Evolutionary conservation across 768 basidiomycete species (phyloP), one percentile per base, ranked within the genome.

Genomic region (Candolleomyces aberdarensis): DNA sequence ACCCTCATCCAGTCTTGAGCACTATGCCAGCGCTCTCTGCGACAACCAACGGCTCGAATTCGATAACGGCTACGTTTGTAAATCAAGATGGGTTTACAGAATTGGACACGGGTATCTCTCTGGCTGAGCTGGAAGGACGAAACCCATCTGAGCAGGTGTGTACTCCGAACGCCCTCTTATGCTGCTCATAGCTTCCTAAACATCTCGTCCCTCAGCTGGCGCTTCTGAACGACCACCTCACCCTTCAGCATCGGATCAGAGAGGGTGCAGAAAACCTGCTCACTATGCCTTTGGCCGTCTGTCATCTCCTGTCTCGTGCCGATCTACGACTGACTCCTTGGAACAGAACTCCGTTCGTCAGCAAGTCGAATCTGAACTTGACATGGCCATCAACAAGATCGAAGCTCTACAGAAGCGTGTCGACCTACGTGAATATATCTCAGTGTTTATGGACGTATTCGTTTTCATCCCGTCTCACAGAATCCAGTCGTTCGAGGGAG

Each of bases 211-310:
- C 44, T 6, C 56, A 93, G 93, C 74, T 94, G 52, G 87, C 87
- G 49, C 74, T 79, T 5, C 78, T 97, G 19, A 83, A 84, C 54
- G 81, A 80, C 57, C 85, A 87, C 67, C 78, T 96, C 19, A 83
- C 85, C 57, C 80, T 91, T 62, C 89, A 95, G 75, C 85, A 85
- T 63, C 81, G 89, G 58, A 93, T 97, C 63, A 93, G 87, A 71
- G 94, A 94, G 72, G 95, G 95, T 11, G 95, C 95, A 0, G 93
- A 96, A 77, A 94, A 91, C 65, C 81, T 98, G 62, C 77, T 97
- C 14, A 85, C 86, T 65, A 87, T 91, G 74, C 74, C 80, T 36
- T 68, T 86, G 44, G 78, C 78, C 50, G 87, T 87, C 61, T 66
- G 78, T 73, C 11, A 43, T 41, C 57, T 29, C 9, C 36, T 4